Conservation (phyloP, 2,329 filamentous ascomycete species). For the Penicillium vulpinum region DNA sequence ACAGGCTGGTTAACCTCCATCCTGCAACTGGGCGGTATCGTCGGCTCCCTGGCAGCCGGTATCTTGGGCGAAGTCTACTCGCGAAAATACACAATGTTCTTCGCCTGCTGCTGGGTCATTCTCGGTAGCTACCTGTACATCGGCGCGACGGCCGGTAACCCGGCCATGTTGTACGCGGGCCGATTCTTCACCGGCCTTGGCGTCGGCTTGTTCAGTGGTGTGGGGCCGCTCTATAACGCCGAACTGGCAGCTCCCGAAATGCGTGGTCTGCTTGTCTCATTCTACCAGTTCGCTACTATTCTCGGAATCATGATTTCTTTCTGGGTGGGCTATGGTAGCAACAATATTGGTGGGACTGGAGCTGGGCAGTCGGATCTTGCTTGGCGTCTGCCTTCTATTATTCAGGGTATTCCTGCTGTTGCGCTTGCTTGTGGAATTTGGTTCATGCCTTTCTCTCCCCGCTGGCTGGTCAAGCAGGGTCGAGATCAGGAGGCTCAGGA, state of each 20-base stretch:
- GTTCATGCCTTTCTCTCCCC: constrained; percentile 57
- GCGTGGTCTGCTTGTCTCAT: constrained; percentile 35
- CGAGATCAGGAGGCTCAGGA: constrained; percentile 47
- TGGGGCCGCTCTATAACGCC: constrained; percentile 53
- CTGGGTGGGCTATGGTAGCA: constrained; percentile 44
- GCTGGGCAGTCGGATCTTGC: constrained; percentile 40
- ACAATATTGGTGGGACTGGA: constrained; percentile 40
- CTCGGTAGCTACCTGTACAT: constrained; percentile 43
- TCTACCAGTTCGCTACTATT: constrained; percentile 38
- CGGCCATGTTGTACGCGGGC: constrained; percentile 28
- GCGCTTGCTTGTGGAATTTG: constrained; percentile 39
- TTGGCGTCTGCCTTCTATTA: constrained; percentile 49
- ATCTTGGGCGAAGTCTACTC: constrained; percentile 54
- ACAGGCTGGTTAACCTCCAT: constrained; percentile 52
- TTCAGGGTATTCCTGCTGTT: constrained; percentile 46
- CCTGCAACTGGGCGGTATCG: constrained; percentile 52
- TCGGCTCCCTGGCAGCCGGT: constrained; percentile 45
- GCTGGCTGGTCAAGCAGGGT: constrained; percentile 52
- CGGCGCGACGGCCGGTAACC: constrained; percentile 27
- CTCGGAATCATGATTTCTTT: constrained; percentile 40
- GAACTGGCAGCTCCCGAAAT: constrained; percentile 45
- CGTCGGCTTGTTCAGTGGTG: constrained; percentile 36
- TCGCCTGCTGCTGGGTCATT: constrained; percentile 53
- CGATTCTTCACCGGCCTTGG: constrained; percentile 35
- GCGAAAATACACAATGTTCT: constrained; percentile 53